These are phyloP conservation scores for Caryopteris hybrid DNA, from an alignment of 305 asterid species.

Conservation along the genomic window DNA sequence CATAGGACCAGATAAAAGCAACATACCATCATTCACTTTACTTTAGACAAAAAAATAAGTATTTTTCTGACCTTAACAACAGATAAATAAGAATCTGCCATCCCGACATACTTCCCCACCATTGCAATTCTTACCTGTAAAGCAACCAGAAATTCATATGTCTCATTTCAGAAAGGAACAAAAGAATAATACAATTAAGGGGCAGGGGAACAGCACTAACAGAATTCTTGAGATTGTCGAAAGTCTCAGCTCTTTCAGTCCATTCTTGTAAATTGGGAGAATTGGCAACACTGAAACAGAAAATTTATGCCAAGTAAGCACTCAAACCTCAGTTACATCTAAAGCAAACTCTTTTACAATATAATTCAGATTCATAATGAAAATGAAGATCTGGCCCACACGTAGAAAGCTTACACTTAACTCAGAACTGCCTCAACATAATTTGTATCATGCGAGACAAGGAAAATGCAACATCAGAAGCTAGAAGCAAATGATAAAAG, in stretches of 20 bases:
- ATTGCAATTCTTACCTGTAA: slow-evolving; percentile 82
- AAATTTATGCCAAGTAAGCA: slow-evolving; percentile 7
- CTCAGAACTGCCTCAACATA: neutral
- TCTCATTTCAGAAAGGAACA: slow-evolving; percentile 8
- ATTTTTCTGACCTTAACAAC: slow-evolving; percentile 71
- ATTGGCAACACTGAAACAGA: slow-evolving; percentile 59
- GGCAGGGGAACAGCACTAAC: slow-evolving; percentile 43
- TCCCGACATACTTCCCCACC: slow-evolving; percentile 98
- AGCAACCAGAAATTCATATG: slow-evolving; percentile 18
- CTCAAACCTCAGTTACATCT: neutral
- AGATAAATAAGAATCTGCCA: slow-evolving; percentile 87
- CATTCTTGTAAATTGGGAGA: slow-evolving; percentile 79
- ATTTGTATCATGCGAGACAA: neutral
- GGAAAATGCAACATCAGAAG: slow-evolving; percentile 1
- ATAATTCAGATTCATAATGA: neutral
- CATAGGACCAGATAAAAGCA: neutral
- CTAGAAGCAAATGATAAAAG: slow-evolving; percentile 16
- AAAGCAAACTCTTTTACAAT: slow-evolving; percentile 8
- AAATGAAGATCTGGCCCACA: neutral
- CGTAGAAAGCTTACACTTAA: neutral
- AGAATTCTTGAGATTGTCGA: slow-evolving; percentile 74
- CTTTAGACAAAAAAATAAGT: neutral
- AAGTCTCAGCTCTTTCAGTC: slow-evolving; percentile 85
- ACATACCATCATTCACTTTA: neutral
- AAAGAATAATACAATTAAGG: neutral